Conservation (phyloP, 2,329 filamentous ascomycete genomes). For the Trichoderma guizhouense region DNA sequence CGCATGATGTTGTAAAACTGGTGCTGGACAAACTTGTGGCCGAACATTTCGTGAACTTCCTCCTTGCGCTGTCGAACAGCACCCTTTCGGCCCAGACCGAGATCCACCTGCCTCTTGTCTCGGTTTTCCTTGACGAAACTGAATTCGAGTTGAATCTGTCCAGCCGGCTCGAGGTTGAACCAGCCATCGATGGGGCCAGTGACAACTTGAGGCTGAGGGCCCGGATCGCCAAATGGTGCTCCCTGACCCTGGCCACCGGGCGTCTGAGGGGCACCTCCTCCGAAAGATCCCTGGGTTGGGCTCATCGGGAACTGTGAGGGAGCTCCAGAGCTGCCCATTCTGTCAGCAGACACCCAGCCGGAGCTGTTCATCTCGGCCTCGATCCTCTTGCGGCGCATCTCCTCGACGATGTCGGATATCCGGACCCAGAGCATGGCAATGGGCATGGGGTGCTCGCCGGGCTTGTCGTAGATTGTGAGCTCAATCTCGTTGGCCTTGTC, state of each 20-base stretch:
- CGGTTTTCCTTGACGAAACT: constrained; percentile 90
- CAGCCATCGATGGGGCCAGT: constrained; percentile 78
- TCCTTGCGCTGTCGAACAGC: constrained; percentile 97
- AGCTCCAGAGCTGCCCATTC: constrained; percentile 66
- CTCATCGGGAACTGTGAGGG: constrained; percentile 57
- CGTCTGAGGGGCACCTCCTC: constrained; percentile 42
- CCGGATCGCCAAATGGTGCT: constrained; percentile 31
- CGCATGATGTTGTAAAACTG: constrained; percentile 99
- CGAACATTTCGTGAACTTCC: constrained; percentile 97
- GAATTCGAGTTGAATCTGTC: constrained; percentile 85
- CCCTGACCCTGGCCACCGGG: constrained; percentile 37
- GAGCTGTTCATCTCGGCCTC: constrained; percentile 92
- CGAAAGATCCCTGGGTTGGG: constrained; percentile 43
- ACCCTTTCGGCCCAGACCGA: constrained; percentile 89
- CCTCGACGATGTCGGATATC: constrained; percentile 95
- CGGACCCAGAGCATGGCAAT: constrained; percentile 95
- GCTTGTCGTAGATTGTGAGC: constrained; percentile 95
- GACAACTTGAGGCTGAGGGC: constrained; percentile 48
- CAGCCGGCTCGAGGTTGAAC: constrained; percentile 95
- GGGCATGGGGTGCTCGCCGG: constrained; percentile 82
- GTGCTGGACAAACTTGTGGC: constrained; percentile 97
- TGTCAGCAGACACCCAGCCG: constrained; percentile 96
- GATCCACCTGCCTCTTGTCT: constrained; percentile 76
- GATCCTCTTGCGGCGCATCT: constrained; percentile 95
- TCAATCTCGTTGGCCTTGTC: constrained; percentile 99